Evolutionary conservation across 805 yeast species (phyloP), one percentile per base, ranked within the genome.

Genomic region (Alloascoidea hylecoeti): DNA sequence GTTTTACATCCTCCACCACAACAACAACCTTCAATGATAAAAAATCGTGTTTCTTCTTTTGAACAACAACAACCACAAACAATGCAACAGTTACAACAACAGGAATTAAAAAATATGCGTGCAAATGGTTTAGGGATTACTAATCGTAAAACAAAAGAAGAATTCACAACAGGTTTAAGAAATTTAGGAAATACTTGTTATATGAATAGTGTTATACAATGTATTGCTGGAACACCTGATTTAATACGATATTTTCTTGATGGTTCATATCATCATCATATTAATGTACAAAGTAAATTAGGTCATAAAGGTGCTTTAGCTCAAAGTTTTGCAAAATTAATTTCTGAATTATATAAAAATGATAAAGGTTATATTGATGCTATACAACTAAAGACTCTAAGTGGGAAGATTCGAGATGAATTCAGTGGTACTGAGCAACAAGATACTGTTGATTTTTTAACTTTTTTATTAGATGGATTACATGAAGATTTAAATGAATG

Each of bases 181-280:
- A 88, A 88, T 52, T 61, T 88, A 43, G 95, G 96, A 2, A 89
- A 89, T 49, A 81, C 95, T 0, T 88, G 96, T 55, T 88, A 88
- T 56, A 80, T 88, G 86, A 88, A 88, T 57, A 80, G 95, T 46
- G 67, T 81, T 2, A 56, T 88, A n/a, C 97, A 88, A 57, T 84
- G 96, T 54, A 53, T 89, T 27, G 66, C 78, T 3, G 88, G 89
- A 1, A 75, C 89, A 0, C 73, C 74, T 1, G 75, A 73, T 41
- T 57, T 88, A 17, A 66, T 78, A 2, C 63, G 61, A 35, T 72
- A 80, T 40, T 81, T 88, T 49, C 59, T 78, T 34, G 57, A 66
- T 44, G 75, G 74, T 12, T 56, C 72, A 0, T 85, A 76, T 55
- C 66, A 67, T 43, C 67, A 67, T 39, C 79, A 78, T 51, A 76